Evolutionary conservation across 2,329 filamentous ascomycete species (phyloP), one percentile per base, ranked within the genome.

Genomic region (Pestalotiopsis sp.): DNA sequence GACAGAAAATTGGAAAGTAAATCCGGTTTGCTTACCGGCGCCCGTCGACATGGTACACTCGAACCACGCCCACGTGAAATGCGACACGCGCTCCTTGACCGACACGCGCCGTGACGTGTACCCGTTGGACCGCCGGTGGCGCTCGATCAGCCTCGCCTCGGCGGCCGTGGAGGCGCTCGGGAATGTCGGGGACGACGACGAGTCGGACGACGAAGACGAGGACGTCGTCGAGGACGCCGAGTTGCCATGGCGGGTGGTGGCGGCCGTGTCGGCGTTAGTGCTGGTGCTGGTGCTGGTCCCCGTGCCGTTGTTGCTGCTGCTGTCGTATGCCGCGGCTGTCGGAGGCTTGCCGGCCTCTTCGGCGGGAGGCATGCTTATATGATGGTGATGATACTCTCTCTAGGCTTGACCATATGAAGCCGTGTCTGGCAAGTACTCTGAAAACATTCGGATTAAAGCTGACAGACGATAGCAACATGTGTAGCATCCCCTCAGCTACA

Each of bases 41-140:
- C 78, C 78, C 3, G 78, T 80, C 7, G 78, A 78, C 78, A 79
- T 79, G 49, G 74, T 74, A 38, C 75, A 73, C 7, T 77, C 76
- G 65, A 80, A 79, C 75, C 76, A 79, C 1, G 76, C 72, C 77
- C 77, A 79, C 2, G 67, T 68, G n/a, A 68, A 67, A 59, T 67
- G 65, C 39, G 59, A 57, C 6, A 67, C 25, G 39, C 65, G 57
- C 58, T 67, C 65, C 31, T 31, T 25, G 23, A 67, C 6, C n/a
- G 65, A 67, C 2, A 67, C 59, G 11, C 49, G 58, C n/a, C 14
- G 11, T 25, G 65, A 67, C 1, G 57, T 61, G 25, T 38, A 67
- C 7, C 65, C 65, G 14, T 63, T 20, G 23, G 27, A 20, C 23
- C 27, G 39, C 3, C 65, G 65, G 12, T 57, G 39, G 38, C 49